Conservation (phyloP, 352 stramenopile species). For the Phytophthora litchii region DNA sequence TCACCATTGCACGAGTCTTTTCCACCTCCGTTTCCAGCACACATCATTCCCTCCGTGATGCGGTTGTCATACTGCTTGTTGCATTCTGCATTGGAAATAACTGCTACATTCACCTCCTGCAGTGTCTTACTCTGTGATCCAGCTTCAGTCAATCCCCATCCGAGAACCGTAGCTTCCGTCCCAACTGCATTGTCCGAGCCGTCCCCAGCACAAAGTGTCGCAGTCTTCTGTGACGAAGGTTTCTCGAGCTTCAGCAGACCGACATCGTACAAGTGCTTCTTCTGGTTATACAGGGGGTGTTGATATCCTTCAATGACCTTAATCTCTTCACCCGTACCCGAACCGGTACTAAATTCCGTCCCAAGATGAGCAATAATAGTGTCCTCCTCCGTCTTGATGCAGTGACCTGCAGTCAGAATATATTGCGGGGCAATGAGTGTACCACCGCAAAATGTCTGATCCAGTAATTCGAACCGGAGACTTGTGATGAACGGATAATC, state of each 20-base stretch:
- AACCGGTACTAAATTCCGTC: slow-evolving; percentile 19
- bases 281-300: slow-evolving; percentile 34
- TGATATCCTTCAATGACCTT: slow-evolving; percentile 29
- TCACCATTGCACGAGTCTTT: slow-evolving; percentile 72
- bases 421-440: slow-evolving; percentile 62
- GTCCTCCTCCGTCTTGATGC: slow-evolving; percentile 48
- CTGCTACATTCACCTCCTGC: slow-evolving; percentile 53
- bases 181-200: slow-evolving; percentile 53
- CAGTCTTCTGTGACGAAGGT: slow-evolving; percentile 26
- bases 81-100: slow-evolving; percentile 60
- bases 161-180: slow-evolving; percentile 53
- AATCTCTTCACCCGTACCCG: slow-evolving; percentile 19
- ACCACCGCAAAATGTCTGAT: slow-evolving; percentile 57
- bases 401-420: slow-evolving; percentile 74
- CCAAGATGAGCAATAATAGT: slow-evolving; percentile 43
- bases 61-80: slow-evolving; percentile 59
- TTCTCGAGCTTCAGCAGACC: slow-evolving; percentile 37
- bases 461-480: slow-evolving; percentile 43
- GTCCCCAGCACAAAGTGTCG: slow-evolving; percentile 44
- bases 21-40: slow-evolving; percentile 47
- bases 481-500: slow-evolving; percentile 58
- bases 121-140: slow-evolving; percentile 33
- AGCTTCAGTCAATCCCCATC: slow-evolving; percentile 56
- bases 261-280: slow-evolving; percentile 32
- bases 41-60: slow-evolving; percentile 66